phyloP scores from a whole-genome alignment of 2,329 filamentous ascomycete species.

The Aureobasidium sp. region DNA sequence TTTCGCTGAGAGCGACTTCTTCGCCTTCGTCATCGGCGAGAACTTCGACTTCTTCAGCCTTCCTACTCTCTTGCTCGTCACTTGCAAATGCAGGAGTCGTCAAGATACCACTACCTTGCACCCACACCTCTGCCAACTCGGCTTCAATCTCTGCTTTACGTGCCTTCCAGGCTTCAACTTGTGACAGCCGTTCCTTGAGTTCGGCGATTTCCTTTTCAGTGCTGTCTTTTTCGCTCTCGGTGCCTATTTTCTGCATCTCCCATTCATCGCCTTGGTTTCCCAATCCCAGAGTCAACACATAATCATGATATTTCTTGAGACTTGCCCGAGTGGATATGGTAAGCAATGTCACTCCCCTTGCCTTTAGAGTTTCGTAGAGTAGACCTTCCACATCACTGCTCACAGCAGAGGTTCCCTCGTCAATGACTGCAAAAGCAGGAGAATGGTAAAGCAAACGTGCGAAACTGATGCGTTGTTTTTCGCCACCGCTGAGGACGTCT shows the following conservation, averaged over 20 bases:
- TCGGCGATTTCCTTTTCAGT: conserved; percentile 88
- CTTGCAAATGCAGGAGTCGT: conserved; percentile 30
- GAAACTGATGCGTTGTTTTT: conserved; percentile 93
- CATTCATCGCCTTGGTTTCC: conserved; percentile 78
- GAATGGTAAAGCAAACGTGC: conserved; percentile 90
- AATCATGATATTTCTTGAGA: conserved; percentile 91
- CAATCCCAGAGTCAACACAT: conserved; percentile 74
- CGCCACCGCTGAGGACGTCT: conserved; percentile 90
- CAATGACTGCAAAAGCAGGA: conserved; percentile 86
- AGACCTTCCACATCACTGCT: conserved; percentile 90
- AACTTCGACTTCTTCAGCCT: neutral
- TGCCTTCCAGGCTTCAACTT: conserved; percentile 77
- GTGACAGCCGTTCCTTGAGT: conserved; percentile 66
- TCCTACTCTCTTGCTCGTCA: neutral
- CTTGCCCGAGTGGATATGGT: conserved; percentile 93
- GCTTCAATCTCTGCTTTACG: conserved; percentile 72
- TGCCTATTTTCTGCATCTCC: conserved; percentile 90
- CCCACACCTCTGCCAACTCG: conserved; percentile 62
- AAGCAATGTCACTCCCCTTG: conserved; percentile 87
- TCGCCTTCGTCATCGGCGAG: neutral
- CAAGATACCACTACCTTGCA: conserved; percentile 37
- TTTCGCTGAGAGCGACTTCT: neutral
- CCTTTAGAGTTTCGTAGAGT: conserved; percentile 87
- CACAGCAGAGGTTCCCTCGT: conserved; percentile 92
- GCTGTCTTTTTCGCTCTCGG: conserved; percentile 82